phyloP scores from a whole-genome alignment of 1,284 basidiomycete genomes.

The Phylloboletellus chloephorus region DNA sequence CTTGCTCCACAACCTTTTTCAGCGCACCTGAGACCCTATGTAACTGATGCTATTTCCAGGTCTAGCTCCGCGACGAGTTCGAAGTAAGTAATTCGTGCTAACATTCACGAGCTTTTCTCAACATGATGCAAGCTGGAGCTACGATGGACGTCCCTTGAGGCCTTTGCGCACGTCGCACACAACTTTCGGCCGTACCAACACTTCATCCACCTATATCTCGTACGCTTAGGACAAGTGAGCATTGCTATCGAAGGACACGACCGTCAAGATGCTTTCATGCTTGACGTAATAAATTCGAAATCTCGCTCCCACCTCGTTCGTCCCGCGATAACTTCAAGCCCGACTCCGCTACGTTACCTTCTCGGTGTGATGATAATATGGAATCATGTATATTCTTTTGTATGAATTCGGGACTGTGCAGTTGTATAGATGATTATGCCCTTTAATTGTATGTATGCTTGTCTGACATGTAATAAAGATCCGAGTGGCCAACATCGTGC shows the following conservation, averaged over 20 bases:
- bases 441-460: constrained; percentile 26
- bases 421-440: constrained; percentile 25
- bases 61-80: constrained; percentile 35
- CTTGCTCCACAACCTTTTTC: constrained; percentile 31
- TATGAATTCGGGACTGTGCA: constrained; percentile 20
- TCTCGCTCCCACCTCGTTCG: constrained; percentile 5
- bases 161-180: constrained; percentile 11
- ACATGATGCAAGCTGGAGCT: constrained; percentile 29
- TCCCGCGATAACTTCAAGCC: constrained; percentile 23
- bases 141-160: constrained; percentile 22
- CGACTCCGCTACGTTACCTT: constrained; percentile 16
- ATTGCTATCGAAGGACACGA: constrained; percentile 1
- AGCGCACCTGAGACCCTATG: constrained; percentile 16
- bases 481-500: too few relatives aligned
- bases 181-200: constrained; percentile 14
- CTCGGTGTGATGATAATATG: constrained; percentile 28
- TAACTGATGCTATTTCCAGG: constrained; percentile 28
- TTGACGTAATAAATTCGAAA: constrained; percentile 9
- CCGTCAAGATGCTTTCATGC: constrained; percentile 24
- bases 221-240: constrained; percentile 17
- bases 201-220: constrained; percentile 14
- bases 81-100: constrained; percentile 25
- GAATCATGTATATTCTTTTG: constrained; percentile 33
- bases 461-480: not conserved
- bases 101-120: constrained; percentile 1